Evolutionary conservation across 139 green algal species (phyloP), one percentile per base, ranked within the genome.

Genomic region (Chlorella sp.): DNA sequence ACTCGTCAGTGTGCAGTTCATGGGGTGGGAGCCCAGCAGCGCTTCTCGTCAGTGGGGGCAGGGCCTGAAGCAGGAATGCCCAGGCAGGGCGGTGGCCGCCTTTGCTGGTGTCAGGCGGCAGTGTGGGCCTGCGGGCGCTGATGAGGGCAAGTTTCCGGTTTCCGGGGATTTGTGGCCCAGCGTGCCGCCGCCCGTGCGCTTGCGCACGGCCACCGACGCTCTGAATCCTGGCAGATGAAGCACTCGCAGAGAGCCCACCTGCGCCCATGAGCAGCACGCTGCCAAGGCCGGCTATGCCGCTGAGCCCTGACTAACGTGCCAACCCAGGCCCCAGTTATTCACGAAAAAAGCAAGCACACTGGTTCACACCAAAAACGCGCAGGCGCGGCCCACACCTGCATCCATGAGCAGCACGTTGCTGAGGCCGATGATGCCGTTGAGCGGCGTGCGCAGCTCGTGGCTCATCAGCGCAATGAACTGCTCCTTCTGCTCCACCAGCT

Each of bases 381-480:
- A 16, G 5, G 34, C 34, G 40, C 70, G 41, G 6, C 76, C 14
- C 38, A 28, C 38, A 72, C 69, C 58, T 5, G 41, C 26, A 69
- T 86, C 82, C 65, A 68, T 75, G 17, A 90, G 74, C 73, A 90
- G 81, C 34, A 88, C 84, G 56, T 89, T 78, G 26, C 64, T 82
- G 17, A 90, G 86, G 36, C 92, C 92, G 43, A 96, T 96, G 85
- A 96, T 95, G 58, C 94, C 94, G 86, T 96, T 96, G 48, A 96
- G 91, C 34, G 94, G 94, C 46, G 94, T 96, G 43, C 94, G 91
- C 83, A 96, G 87, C 87, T 96, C 94, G 84, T 96, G 94, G 3
- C 65, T 89, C 89, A 96, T 95, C 28, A 93, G 72, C 11, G 89
- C 89, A 75, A 96, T 90, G 86, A 96, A 96, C 81, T 92, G 84